Evolutionary conservation across 2,329 filamentous ascomycete genomes (phyloP).

Genomic region (Sporothrix phasma): DNA sequence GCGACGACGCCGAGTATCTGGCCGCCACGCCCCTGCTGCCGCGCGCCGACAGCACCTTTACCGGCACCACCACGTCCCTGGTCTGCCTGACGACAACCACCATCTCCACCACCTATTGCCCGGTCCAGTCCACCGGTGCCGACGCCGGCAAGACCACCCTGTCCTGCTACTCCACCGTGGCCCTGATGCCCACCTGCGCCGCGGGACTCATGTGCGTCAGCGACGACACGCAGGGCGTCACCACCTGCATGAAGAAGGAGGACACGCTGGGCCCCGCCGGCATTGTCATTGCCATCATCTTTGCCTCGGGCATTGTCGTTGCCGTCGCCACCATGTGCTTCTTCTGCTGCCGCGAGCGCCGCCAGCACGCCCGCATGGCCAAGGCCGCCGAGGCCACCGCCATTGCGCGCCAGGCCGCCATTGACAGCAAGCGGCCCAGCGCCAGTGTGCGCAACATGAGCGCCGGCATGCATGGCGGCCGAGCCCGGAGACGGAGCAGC

Average conservation of each 20-base stretch:
- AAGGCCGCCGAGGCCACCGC: constrained; percentile 41
- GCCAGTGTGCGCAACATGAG: constrained; percentile 21
- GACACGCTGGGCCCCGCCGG: constrained; percentile 34
- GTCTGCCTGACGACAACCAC: constrained; percentile 27
- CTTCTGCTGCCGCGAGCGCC: constrained; percentile 43
- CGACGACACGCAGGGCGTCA: constrained; percentile 27
- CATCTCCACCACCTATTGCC: constrained; percentile 31
- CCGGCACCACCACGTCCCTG: constrained; percentile 23
- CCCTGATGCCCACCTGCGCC: constrained; percentile 32
- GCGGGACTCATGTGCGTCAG: constrained; percentile 36
- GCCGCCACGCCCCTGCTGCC: constrained; percentile 7
- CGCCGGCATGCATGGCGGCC: neutral
- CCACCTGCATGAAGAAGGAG: constrained; percentile 35
- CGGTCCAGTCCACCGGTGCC: constrained; percentile 29
- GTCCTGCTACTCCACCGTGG: constrained; percentile 31
- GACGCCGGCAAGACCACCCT: constrained; percentile 25
- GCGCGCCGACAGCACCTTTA: constrained; percentile 29
- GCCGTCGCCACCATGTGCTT: constrained; percentile 35
- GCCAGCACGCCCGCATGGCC: constrained; percentile 33
- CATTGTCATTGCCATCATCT: constrained; percentile 39
- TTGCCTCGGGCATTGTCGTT: constrained; percentile 32
- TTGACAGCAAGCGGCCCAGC: constrained; percentile 31
- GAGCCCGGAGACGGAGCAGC: constrained; percentile 17
- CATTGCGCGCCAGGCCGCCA: constrained; percentile 34
- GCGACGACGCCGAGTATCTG: neutral